Base-by-base conservation (phyloP, 495 filamentous ascomycete species). In the Daldinia childiae region DNA sequence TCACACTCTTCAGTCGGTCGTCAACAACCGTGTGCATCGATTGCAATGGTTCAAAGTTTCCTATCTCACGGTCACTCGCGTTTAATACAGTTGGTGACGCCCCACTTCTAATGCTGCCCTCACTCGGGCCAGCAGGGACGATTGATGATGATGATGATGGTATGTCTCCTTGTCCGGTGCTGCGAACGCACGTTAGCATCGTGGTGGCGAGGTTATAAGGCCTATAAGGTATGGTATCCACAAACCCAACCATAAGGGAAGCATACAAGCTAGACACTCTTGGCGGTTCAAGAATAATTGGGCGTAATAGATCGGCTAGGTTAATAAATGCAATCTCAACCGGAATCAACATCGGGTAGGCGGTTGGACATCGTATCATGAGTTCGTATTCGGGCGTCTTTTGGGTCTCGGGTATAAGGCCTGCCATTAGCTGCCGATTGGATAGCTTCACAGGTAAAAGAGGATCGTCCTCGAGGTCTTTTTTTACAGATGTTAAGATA, bases 351-450 rank as follows among this genome's bases (percentile, higher is more conserved):
- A 64, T 66, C 21, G 73, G 58, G 54, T 76, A 76, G 5, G 66
- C 30, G 48, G 54, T 70, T 50, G 73, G 65, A 21, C 71, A 72
- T 52, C 70, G 73, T 24, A 70, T 66, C 61, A 69, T 76, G 8
- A 76, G 69, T 54, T 76, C 73, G 61, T 70, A 70, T 61, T 76
- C 69, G 52, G 60, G 54, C 4, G 60, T 68, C 24, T 68, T 38
- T 45, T 68, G 70, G 3, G 64, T 72, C 55, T 72, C 70, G 48
- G 70, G 70, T 58, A 68, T 72, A 14, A 72, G 70, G 56, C 50
- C 50, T 36, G 56, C 56, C 56, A 72, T 68, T 11, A 72, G 55
- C 60, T 72, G 64, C 21, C 70, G 60, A 50, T 72, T 72, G 41
- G 70, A 68, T 41, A 72, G 27, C 50, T 64, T 72, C 11, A 72